Percentiles rank a stretch among this genome's conserved stretches.
Evolutionary conservation across 2,329 filamentous ascomycete genomes (phyloP).

Genomic region (Chaetomium sp.): DNA sequence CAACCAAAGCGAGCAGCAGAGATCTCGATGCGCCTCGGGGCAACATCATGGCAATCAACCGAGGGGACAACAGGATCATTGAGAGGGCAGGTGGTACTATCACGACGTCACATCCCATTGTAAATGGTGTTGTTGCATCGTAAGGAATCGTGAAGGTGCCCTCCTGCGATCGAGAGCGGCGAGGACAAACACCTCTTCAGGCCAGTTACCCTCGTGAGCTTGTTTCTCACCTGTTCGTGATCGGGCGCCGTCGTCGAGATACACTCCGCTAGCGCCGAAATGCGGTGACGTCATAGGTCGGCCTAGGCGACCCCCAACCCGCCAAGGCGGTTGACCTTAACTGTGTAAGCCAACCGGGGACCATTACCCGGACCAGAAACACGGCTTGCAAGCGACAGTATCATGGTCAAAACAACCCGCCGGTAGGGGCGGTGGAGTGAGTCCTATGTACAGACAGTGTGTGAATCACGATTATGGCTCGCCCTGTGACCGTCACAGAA

Average conservation of each 20-base stretch:
- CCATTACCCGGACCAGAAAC: background rate
- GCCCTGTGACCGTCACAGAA: background rate
- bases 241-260: slow-evolving; percentile 10
- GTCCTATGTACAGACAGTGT: no score
- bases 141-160: background rate
- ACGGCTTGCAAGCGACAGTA: background rate
- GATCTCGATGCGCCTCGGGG: background rate
- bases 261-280: slow-evolving; percentile 1
- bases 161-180: background rate
- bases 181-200: no score
- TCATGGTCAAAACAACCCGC: background rate
- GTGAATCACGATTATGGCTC: background rate
- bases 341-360: background rate
- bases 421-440: background rate
- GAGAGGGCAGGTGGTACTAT: background rate
- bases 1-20: slow-evolving; percentile 2
- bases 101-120: background rate
- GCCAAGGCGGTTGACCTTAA: slow-evolving; percentile 5
- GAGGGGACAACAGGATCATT: background rate
- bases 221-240: background rate
- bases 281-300: slow-evolving; percentile 2
- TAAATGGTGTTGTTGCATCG: background rate
- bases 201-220: no score
- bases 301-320: background rate
- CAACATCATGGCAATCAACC: background rate